Evolutionary conservation across 805 yeast genomes (phyloP).

Genomic region (Metschnikowia anglica): DNA sequence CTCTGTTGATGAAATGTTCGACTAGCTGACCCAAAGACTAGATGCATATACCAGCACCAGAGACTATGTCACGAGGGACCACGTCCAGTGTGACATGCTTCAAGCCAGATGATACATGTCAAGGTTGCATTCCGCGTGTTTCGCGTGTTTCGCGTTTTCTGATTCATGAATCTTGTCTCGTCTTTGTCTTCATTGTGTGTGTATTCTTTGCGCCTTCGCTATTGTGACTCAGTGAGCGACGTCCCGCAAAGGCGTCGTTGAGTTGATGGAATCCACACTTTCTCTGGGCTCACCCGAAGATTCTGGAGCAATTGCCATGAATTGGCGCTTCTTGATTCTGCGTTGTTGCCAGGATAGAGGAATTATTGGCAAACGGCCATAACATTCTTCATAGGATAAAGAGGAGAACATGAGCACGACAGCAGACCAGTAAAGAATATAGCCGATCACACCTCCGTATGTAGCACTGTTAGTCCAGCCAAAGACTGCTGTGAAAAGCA

Average conservation of each 20-base stretch:
- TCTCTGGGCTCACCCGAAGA: conserved; percentile 11
- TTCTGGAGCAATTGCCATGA: background rate
- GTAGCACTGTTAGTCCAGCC: conserved; percentile 97
- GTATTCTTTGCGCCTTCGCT: too few species aligned
- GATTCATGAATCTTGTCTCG: too few species aligned
- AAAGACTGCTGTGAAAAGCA: conserved; percentile 80
- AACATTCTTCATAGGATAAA: conserved; percentile 48
- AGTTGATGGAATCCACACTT: conserved; percentile 30
- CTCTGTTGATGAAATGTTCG: conserved; percentile 46
- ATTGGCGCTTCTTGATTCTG: conserved; percentile 15
- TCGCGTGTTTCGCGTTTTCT: too few species aligned
- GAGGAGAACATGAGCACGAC: conserved; percentile 46
- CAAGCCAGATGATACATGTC: too few species aligned
- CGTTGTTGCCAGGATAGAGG: conserved; percentile 20
- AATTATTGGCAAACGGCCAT: conserved; percentile 54
- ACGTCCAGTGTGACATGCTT: too few species aligned
- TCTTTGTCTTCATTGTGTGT: too few species aligned
- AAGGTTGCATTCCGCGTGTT: too few species aligned
- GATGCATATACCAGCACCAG: too few species aligned
- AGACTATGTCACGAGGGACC: too few species aligned
- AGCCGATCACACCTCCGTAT: conserved; percentile 77
- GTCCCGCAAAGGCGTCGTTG: conserved; percentile 24
- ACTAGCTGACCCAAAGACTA: too few species aligned
- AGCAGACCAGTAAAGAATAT: conserved; percentile 66
- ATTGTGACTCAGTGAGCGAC: background rate